Conservation (phyloP, 1,284 basidiomycete species). For the Mycena sp. region DNA sequence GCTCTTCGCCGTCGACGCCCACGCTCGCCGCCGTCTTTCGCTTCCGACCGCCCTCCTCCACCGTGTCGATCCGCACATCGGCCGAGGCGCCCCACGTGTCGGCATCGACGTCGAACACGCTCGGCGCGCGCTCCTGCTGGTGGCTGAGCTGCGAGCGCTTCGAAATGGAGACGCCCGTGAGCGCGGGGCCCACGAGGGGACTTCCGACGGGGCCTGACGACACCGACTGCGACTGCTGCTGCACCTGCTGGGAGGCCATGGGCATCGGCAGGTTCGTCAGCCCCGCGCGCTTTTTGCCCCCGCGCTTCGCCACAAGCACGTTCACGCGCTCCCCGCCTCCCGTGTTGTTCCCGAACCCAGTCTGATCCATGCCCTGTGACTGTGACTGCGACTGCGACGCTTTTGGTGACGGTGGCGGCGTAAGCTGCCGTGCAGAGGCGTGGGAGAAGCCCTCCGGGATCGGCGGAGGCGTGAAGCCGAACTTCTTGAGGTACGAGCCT, state of each 20-base stretch:
- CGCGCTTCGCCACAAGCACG: conserved; percentile 78
- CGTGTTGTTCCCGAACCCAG: conserved; percentile 43
- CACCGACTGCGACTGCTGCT: conserved; percentile 25
- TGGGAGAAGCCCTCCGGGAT: conserved; percentile 78
- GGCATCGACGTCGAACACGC: conserved; percentile 53
- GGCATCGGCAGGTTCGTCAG: conserved; percentile 50
- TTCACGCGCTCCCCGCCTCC: conserved; percentile 69
- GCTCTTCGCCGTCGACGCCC: conserved; percentile 53
- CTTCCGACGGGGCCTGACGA: conserved; percentile 33
- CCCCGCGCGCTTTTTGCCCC: conserved; percentile 76
- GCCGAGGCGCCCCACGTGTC: conserved; percentile 45
- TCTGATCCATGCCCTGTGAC: conserved; percentile 49
- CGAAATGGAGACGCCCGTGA: conserved; percentile 39
- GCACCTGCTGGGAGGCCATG: conserved; percentile 23
- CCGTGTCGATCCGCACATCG: conserved; percentile 60
- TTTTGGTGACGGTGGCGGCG: conserved; percentile 58
- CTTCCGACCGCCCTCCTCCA: conserved; percentile 59
- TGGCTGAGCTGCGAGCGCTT: conserved; percentile 59
- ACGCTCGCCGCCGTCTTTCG: conserved; percentile 61
- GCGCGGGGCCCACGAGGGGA: conserved; percentile 37
- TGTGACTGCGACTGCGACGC: conserved; percentile 31
- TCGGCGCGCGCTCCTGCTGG: conserved; percentile 33
- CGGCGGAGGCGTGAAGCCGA: conserved; percentile 75
- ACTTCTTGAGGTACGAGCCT: conserved; percentile 82
- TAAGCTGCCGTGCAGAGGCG: conserved; percentile 52